These are phyloP conservation scores for Datisca glomerata DNA, from an alignment of 306 rosid species.

Conservation along the genomic window DNA sequence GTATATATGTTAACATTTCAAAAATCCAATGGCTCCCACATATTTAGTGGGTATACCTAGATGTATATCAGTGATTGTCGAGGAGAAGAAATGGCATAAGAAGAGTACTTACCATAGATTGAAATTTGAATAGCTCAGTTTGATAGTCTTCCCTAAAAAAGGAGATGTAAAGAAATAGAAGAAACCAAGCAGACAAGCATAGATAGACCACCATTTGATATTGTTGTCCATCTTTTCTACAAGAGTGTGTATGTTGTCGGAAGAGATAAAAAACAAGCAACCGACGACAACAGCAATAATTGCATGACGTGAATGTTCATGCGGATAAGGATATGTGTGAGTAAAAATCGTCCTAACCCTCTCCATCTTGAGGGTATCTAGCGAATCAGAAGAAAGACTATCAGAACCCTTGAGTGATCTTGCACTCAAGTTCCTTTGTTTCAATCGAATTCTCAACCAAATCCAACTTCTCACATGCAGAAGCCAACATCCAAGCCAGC, in stretches of 20 bases:
- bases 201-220: conserved; percentile 97
- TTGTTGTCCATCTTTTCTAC: conserved; percentile 88
- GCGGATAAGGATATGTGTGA: conserved; percentile 85
- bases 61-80: conserved; percentile 7
- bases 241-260: conserved; percentile 86
- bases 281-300: conserved; percentile 87
- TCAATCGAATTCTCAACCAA: conserved; percentile 12
- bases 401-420: conserved; percentile 37
- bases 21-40: conserved; percentile 6
- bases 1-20: conserved; percentile 14
- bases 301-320: conserved; percentile 96
- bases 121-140: conserved; percentile 97
- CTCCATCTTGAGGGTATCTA: conserved; percentile 78
- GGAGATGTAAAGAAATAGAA: conserved; percentile 98
- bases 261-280: conserved; percentile 91
- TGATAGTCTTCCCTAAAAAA: conserved; percentile 87
- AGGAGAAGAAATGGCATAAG: not conserved
- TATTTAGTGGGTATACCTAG: too few species aligned
- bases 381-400: conserved; percentile 40
- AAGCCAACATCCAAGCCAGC: conserved; percentile 16
- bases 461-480: conserved; percentile 15
- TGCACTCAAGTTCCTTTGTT: conserved; percentile 7
- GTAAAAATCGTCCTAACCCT: conserved; percentile 82
- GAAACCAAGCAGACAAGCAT: conserved; percentile 75
- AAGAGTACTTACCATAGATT: conserved; percentile 77